phyloP scores from a whole-genome alignment of 2,329 filamentous ascomycete genomes.

The Aspergillus awamori region DNA sequence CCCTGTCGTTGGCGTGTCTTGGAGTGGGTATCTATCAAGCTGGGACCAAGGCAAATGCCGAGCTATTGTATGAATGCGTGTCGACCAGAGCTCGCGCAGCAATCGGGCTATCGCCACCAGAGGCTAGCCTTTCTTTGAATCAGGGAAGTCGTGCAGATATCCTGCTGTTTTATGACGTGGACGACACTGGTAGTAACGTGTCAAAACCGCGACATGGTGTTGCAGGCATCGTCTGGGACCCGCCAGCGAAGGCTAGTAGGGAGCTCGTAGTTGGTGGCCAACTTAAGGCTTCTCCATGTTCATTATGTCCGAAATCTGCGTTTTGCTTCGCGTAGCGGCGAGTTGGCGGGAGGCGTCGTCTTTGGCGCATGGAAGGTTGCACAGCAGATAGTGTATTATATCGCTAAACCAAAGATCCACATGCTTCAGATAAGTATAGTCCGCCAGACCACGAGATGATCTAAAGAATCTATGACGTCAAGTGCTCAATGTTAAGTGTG shows the following conservation, averaged over 20 bases:
- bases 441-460: not conserved
- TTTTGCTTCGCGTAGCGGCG: constrained; percentile 12
- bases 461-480: not conserved
- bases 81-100: constrained; percentile 47
- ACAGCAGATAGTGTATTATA: not conserved
- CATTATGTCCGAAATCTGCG: not conserved
- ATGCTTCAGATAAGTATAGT: not conserved
- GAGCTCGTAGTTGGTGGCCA: constrained; percentile 30
- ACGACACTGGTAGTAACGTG: constrained; percentile 36
- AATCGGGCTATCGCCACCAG: constrained; percentile 31
- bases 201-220: constrained; percentile 32
- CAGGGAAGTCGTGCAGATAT: constrained; percentile 23
- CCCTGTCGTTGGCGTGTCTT: constrained; percentile 63
- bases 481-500: not conserved
- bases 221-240: constrained; percentile 45
- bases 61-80: constrained; percentile 60
- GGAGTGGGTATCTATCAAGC: constrained; percentile 70
- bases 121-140: constrained; percentile 13
- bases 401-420: not conserved
- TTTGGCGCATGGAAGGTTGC: not conserved
- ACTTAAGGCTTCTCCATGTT: constrained; percentile 16
- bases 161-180: constrained; percentile 30
- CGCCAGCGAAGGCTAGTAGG: constrained; percentile 32
- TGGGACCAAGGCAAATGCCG: constrained; percentile 62
- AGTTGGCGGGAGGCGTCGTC: not conserved